Evolutionary conservation across 108 stramenopile species (phyloP).

Genomic region (Epithemia pelagica): DNA sequence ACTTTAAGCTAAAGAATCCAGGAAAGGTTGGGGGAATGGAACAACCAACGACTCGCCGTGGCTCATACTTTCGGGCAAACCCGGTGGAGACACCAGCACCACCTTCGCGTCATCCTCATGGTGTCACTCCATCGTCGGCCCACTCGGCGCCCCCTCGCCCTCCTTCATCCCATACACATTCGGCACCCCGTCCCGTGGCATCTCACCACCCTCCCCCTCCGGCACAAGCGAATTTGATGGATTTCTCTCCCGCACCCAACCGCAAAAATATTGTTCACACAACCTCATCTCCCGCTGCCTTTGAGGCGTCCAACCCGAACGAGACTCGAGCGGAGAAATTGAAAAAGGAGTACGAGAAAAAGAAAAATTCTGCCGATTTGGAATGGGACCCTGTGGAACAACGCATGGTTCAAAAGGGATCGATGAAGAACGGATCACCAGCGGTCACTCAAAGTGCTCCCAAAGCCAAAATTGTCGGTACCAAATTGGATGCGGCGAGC

Average conservation of each 20-base stretch:
- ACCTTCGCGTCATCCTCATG: conserved; percentile 13
- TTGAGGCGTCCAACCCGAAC: conserved; percentile 33
- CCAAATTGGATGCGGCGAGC: conserved; percentile 59
- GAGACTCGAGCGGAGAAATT: conserved; percentile 71
- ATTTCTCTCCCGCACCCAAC: conserved; percentile 43
- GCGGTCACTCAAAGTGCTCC: conserved; percentile 11
- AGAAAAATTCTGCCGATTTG: conserved; percentile 48
- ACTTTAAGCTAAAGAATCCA: conserved; percentile 28
- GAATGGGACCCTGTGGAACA: conserved; percentile 90
- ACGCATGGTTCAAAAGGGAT: conserved; percentile 72
- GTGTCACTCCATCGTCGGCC: conserved; percentile 9
- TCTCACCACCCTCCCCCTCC: background rate
- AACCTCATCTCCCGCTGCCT: conserved; percentile 35
- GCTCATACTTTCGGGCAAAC: background rate
- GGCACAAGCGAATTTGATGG: conserved; percentile 54
- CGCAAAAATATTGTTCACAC: conserved; percentile 37
- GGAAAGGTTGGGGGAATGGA: conserved; percentile 19
- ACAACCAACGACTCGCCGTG: conserved; percentile 4
- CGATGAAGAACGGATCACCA: conserved; percentile 6
- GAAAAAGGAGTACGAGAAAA: conserved; percentile 64
- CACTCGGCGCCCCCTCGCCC: conserved; percentile 13
- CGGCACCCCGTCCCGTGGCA: too few relatives aligned
- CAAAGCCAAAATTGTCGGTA: conserved; percentile 45
- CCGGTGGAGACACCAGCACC: conserved; percentile 11
- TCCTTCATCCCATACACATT: background rate